Base-by-base conservation (phyloP, 2,329 filamentous ascomycete species). In the Colletotrichum sp. region DNA sequence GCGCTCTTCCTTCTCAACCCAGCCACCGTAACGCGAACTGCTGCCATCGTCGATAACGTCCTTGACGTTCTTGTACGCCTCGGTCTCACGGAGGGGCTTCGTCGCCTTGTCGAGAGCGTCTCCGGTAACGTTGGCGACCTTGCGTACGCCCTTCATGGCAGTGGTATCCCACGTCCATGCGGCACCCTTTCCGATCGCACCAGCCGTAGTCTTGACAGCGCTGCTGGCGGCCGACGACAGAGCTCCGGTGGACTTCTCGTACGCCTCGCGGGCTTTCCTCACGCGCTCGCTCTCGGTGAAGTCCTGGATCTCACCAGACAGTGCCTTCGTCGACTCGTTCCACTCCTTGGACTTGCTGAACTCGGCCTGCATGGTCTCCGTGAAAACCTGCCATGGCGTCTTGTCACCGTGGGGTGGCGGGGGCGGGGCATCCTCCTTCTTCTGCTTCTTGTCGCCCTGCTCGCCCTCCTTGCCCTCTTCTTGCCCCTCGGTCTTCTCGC, bases 311-410 rank as follows among this genome's bases (percentile, higher is more conserved):
- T 94, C 95, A 65, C 95, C 95, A 21, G 95, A 95, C 57, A 99
- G 91, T 79, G 97, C 95, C 88, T 99, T 99, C 57, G 96, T 99
- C 59, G 95, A 98, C 83, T 99, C 97, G 82, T 99, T 98, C 97
- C 97, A 99, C 85, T 99, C 97, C 84, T 99, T 98, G 18, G 96
- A 99, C 68, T 95, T 95, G 85, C 98, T 96, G 87, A 99, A 98
- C 86, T 99, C 97, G 73, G 90, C 91, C 84, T 95, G 92, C 86
- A 99, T 92, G n/a, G 97, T 99, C 83, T 99, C 97, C 82, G 95
- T 95, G 88, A 99, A 99, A 36, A 99, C 97, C 84, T 99, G 95
- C 96, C 97, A 99, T 70, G 97, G 97, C 5, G 96, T 97, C 89
- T 99, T 99, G 88, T 98, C 96, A 77, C 97, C 97, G 83, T 99